phyloP scores from a whole-genome alignment of 139 green algal species.

The Tetraselmis striata region DNA sequence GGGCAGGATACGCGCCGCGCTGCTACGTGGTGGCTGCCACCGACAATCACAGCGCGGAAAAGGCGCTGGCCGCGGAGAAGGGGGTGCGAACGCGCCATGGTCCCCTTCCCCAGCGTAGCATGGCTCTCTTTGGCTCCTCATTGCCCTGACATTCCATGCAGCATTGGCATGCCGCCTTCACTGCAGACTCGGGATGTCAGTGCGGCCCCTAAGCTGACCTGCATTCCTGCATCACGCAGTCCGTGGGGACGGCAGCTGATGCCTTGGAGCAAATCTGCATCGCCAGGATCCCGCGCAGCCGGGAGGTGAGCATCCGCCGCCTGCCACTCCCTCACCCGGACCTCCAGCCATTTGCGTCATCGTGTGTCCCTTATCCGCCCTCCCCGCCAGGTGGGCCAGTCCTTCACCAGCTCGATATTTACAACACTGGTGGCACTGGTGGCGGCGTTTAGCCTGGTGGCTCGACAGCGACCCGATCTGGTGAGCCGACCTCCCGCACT shows the following conservation, averaged over 20 bases:
- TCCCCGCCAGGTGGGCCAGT: slow-evolving; percentile 58
- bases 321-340: no score
- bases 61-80: slow-evolving; percentile 41
- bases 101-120: no score
- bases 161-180: no score
- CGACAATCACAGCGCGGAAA: slow-evolving; percentile 55
- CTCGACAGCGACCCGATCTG: slow-evolving; percentile 34
- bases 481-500: slow-evolving; percentile 26
- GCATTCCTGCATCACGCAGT: no score
- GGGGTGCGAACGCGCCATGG: neutral
- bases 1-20: slow-evolving; percentile 46
- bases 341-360: no score
- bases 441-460: slow-evolving; percentile 34
- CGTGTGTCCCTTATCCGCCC: no score
- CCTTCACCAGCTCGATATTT: slow-evolving; percentile 57
- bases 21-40: slow-evolving; percentile 68
- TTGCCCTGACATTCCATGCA: no score
- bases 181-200: no score
- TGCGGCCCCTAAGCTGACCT: no score
- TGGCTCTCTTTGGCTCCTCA: no score
- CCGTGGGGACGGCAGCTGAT: no score
- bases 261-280: slow-evolving; percentile 13
- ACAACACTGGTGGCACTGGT: slow-evolving; percentile 54
- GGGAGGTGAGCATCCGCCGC: slow-evolving; percentile 52
- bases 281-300: slow-evolving; percentile 57